Percentiles rank a stretch among this genome's conserved stretches.
Evolutionary conservation across 192 early-diverging fungal genomes (phyloP).

Genomic region (Linnemannia schmuckeri): DNA sequence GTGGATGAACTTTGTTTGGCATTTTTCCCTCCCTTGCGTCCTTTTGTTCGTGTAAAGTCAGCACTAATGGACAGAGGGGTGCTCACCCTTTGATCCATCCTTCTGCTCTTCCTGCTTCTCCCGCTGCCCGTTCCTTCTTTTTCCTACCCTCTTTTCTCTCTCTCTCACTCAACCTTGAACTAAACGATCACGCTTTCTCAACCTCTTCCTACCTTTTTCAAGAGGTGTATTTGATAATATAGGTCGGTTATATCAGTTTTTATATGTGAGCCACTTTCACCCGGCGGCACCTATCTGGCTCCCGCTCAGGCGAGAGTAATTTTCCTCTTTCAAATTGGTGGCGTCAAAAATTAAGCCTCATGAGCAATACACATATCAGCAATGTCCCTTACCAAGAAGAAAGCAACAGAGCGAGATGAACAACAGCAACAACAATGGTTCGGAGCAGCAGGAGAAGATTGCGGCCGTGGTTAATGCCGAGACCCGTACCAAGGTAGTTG

Average conservation of each 20-base stretch:
- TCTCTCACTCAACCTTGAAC: too few relatives aligned
- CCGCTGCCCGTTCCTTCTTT: not conserved
- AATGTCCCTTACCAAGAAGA: too few relatives aligned
- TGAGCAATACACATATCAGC: too few relatives aligned
- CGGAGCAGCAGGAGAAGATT: too few relatives aligned
- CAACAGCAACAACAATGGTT: too few relatives aligned
- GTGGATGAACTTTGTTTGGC: constrained; percentile 7
- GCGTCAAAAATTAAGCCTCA: not conserved
- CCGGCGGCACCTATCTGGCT: not conserved
- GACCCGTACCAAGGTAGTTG: too few relatives aligned
- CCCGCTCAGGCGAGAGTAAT: not conserved
- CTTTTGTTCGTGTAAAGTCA: not conserved
- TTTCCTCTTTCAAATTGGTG: not conserved
- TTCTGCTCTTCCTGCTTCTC: constrained; percentile 13
- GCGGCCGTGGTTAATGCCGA: too few relatives aligned
- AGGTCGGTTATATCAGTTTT: not conserved
- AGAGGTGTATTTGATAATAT: not conserved
- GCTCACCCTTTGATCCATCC: not conserved
- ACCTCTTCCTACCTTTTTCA: not conserved
- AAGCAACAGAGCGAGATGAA: too few relatives aligned
- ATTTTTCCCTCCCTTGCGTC: not conserved
- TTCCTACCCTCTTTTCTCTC: not conserved
- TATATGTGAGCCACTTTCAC: not conserved
- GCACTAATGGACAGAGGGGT: not conserved
- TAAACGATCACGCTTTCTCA: not conserved